Evolutionary conservation across 805 yeast species (phyloP), one percentile per base, ranked within the genome.

Genomic region (Pichia nakasei): DNA sequence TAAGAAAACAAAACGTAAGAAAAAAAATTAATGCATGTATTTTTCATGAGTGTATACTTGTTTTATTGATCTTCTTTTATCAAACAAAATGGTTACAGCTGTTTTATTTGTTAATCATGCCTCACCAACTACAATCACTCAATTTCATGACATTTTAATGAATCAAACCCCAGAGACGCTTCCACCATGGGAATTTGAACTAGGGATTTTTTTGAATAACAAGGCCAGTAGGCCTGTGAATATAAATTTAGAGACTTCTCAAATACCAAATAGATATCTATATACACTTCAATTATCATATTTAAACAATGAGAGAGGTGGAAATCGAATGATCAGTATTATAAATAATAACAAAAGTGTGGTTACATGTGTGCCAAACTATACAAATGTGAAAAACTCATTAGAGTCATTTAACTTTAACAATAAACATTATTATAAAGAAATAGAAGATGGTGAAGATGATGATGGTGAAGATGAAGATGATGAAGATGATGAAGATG

Each of bases 161-260:
- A 82, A 82, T 52, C 80, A 78, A 48, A 67, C 81, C 15, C 89
- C 93, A 1, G 67, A 72, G 17, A 54, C 71, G 2, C 64, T 73
- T 24, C 87, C 78, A 2, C 70, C 78, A 37, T 85, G 94, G 94
- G 68, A 66, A 35, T 79, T 83, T 52, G 84, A 75, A 41, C 70
- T 83, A 50, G 80, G 75, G 53, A 75, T 85, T 32, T 84, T 78
- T 58, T 63, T 84, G 31, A 80, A 78, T 52, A 85, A 82, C 67
- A 60, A 76, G 52, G 64, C 67, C 64, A 66, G 77, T 18, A 60
- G 66, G 27, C 76, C 78, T 0, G 59, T 57, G 2, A 56, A 64
- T 7, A 60, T 57, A 2, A 56, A 64, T 7, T 52, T 59, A 9
- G 50, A 53, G 11, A 59, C 71, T 1, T 59, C 63, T 2, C 72